Percentiles rank a stretch among this genome's conserved stretches.
Conservation (phyloP, 2,329 filamentous ascomycete genomes). For the Aspergillus sp. region DNA sequence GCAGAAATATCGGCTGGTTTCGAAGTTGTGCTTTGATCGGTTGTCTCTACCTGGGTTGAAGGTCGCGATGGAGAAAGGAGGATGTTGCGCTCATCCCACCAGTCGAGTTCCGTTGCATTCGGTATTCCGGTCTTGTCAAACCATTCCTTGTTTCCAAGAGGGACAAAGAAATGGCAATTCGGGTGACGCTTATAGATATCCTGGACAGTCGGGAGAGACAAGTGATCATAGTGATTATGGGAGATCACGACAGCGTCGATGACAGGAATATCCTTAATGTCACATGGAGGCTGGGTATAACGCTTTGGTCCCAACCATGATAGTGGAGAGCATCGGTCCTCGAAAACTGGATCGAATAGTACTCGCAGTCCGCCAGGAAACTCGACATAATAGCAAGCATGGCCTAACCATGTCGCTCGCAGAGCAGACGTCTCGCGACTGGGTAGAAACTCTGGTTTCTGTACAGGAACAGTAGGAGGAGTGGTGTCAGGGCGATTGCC, state of each 20-base stretch:
- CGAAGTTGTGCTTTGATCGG: constrained; percentile 21
- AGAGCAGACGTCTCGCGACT: constrained; percentile 61
- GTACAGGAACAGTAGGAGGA: constrained; percentile 65
- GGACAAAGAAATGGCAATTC: constrained; percentile 82
- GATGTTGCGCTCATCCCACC: constrained; percentile 87
- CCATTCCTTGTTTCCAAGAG: constrained; percentile 79
- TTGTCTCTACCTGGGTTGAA: constrained; percentile 26
- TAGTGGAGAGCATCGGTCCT: constrained; percentile 79
- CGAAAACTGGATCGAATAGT: constrained; percentile 91
- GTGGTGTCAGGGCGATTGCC: constrained; percentile 61
- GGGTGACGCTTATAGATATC: constrained; percentile 71
- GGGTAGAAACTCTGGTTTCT: constrained; percentile 66
- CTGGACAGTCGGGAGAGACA: constrained; percentile 73
- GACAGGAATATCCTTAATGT: constrained; percentile 71
- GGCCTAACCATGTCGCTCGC: constrained; percentile 90
- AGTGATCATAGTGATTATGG: constrained; percentile 91
- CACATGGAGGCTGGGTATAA: constrained; percentile 74
- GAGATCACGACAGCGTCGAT: constrained; percentile 67
- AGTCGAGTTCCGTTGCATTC: constrained; percentile 86
- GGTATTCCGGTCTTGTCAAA: constrained; percentile 69
- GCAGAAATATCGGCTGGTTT: constrained; percentile 60
- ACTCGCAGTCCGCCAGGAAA: constrained; percentile 83
- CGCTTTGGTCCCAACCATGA: constrained; percentile 70
- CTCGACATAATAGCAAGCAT: constrained; percentile 91
- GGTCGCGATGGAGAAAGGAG: constrained; percentile 52